Evolutionary conservation across 805 yeast genomes (phyloP).

Genomic region (Tetrapisispora iriomotensis): DNA sequence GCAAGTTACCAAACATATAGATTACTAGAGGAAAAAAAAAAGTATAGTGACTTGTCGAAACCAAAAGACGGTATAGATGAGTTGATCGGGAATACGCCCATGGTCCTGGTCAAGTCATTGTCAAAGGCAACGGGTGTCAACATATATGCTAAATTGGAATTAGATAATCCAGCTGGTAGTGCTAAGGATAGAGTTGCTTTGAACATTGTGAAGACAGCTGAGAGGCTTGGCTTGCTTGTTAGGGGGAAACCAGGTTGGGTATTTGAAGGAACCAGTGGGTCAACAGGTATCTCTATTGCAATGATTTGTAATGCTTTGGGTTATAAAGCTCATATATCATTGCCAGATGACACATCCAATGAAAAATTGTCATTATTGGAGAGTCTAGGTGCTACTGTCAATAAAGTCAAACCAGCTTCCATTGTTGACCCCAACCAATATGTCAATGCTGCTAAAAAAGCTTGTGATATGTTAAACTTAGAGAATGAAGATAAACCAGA

Average conservation of each 20-base stretch:
- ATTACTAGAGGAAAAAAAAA: not conserved
- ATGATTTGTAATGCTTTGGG: constrained; percentile 84
- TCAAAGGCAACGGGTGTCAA: constrained; percentile 68
- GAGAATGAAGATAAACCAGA: constrained; percentile 34
- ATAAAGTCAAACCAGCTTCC: constrained; percentile 86
- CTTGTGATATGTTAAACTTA: constrained; percentile 41
- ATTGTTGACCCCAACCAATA: constrained; percentile 91
- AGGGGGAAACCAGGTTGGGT: constrained; percentile 54
- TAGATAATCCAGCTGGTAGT: constrained; percentile 86
- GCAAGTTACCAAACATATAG: not conserved
- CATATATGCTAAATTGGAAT: constrained; percentile 78
- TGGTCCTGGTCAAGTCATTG: constrained; percentile 63
- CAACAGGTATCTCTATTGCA: constrained; percentile 92
- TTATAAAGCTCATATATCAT: constrained; percentile 81
- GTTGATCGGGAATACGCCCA: constrained; percentile 84
- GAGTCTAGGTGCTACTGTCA: constrained; percentile 71
- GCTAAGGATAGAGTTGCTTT: constrained; percentile 93
- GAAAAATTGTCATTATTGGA: constrained; percentile 69
- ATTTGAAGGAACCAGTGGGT: constrained; percentile 93
- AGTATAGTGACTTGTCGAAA: not conserved
- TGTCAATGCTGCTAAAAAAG: constrained; percentile 72
- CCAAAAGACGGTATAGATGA: constrained; percentile 52
- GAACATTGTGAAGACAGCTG: constrained; percentile 67
- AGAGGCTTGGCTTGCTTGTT: constrained; percentile 43
- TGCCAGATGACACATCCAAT: constrained; percentile 85